Evolutionary conservation across 1,284 basidiomycete genomes (phyloP).

Genomic region (Neolentinus lepideus): DNA sequence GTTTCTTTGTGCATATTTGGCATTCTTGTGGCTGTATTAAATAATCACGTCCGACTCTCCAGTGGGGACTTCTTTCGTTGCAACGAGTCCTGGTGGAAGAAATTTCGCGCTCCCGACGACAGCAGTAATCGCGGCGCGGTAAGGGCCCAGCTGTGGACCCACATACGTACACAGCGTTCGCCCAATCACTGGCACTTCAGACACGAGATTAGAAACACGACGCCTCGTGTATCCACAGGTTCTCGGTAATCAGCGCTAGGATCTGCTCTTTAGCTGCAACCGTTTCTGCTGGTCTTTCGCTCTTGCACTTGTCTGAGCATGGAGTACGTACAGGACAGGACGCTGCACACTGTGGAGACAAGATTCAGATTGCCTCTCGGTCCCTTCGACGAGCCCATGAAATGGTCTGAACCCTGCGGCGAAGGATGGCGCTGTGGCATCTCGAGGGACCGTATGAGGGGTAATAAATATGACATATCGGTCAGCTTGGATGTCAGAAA

Average conservation of each 20-base stretch:
- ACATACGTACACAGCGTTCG: neutral
- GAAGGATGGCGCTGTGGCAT: neutral
- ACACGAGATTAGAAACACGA: neutral
- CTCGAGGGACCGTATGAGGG: neutral
- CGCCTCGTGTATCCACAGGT: too few relatives aligned
- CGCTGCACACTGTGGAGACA: neutral
- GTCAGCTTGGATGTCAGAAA: neutral
- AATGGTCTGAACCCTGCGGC: neutral
- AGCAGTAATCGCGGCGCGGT: too few relatives aligned
- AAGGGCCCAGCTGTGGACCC: too few relatives aligned
- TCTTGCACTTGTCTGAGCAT: neutral
- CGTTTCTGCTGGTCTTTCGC: too few relatives aligned
- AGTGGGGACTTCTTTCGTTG: too few relatives aligned
- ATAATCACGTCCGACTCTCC: too few relatives aligned
- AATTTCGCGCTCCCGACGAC: too few relatives aligned
- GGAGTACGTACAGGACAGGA: neutral
- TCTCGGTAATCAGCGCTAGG: too few relatives aligned
- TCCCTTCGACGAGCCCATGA: neutral
- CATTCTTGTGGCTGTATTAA: too few relatives aligned
- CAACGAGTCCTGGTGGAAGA: too few relatives aligned
- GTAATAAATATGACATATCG: neutral
- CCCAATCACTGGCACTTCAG: neutral
- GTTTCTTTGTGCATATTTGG: too few relatives aligned
- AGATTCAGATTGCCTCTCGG: neutral
- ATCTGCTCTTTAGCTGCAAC: too few relatives aligned